Evolutionary conservation across 305 asterid genomes (phyloP).

Genomic region (Ilex paraguariensis): DNA sequence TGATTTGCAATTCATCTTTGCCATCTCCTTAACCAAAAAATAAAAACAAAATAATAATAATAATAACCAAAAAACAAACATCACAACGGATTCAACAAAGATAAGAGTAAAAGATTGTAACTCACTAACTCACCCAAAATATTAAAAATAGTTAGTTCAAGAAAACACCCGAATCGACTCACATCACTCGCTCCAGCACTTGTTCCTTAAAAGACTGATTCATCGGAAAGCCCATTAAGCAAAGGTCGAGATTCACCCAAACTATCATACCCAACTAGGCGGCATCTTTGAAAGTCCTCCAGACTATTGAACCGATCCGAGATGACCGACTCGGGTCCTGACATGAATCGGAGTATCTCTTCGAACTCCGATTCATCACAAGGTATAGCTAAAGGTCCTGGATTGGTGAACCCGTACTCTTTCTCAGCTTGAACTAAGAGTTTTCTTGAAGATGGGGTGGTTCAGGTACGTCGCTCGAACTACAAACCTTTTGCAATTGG

Average conservation of each 20-base stretch:
- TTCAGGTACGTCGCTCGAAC: conserved; percentile 65
- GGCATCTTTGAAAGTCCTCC: conserved; percentile 42
- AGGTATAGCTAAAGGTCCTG: conserved; percentile 66
- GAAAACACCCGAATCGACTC: too few relatives aligned
- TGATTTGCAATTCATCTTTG: background rate
- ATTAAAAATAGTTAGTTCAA: too few relatives aligned
- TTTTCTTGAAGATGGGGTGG: conserved; percentile 57
- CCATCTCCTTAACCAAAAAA: conserved; percentile 5
- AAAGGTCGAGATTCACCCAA: conserved; percentile 50
- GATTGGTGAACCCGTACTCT: conserved; percentile 56
- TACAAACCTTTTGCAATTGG: conserved; percentile 38
- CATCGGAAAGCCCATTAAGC: conserved; percentile 36
- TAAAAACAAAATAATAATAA: background rate
- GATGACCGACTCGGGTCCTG: conserved; percentile 19
- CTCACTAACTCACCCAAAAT: too few relatives aligned
- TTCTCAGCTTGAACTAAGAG: conserved; percentile 62
- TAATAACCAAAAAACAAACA: too few relatives aligned
- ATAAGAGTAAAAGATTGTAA: too few relatives aligned
- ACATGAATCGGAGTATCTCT: conserved; percentile 49
- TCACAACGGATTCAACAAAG: too few relatives aligned
- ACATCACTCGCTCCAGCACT: too few relatives aligned
- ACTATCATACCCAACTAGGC: conserved; percentile 31
- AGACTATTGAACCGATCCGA: conserved; percentile 12
- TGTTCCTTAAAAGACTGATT: conserved; percentile 7
- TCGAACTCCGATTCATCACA: conserved; percentile 69